These are phyloP conservation scores for Verticillium alfalfae DNA, from an alignment of 2,329 filamentous ascomycete genomes.

Conservation along the genomic window DNA sequence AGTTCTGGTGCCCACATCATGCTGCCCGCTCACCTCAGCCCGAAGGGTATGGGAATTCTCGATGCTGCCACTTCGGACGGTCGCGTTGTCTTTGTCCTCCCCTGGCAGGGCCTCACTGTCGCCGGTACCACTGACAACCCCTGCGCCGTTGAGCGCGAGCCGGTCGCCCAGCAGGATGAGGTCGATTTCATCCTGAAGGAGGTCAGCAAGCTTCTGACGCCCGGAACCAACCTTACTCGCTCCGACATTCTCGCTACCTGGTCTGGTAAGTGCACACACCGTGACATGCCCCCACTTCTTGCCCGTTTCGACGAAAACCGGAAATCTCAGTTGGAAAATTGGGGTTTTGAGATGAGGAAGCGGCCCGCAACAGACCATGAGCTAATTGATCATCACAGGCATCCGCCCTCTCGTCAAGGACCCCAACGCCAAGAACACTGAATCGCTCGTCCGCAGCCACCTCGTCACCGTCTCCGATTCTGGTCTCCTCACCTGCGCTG, in stretches of 20 bases:
- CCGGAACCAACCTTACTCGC: slow-evolving; percentile 68
- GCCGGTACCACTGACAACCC: slow-evolving; percentile 78
- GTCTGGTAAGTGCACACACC: slow-evolving; percentile 54
- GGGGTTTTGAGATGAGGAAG: not conserved
- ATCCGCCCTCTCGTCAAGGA: slow-evolving; percentile 78
- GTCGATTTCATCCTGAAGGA: slow-evolving; percentile 80
- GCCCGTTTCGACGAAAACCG: not conserved
- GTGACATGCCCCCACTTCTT: not conserved
- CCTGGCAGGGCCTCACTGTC: slow-evolving; percentile 83
- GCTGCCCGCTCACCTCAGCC: slow-evolving; percentile 73
- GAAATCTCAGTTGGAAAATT: not conserved
- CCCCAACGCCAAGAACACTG: slow-evolving; percentile 74
- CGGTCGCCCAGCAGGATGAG: slow-evolving; percentile 68
- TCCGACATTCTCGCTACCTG: slow-evolving; percentile 76
- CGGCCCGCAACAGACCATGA: not conserved
- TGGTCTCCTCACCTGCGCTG: slow-evolving; percentile 73
- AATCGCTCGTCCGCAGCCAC: slow-evolving; percentile 79
- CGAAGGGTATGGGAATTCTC: slow-evolving; percentile 75
- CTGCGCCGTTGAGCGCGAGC: slow-evolving; percentile 61
- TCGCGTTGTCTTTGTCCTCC: slow-evolving; percentile 83
- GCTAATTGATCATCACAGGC: slow-evolving; percentile 18
- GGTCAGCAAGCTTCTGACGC: slow-evolving; percentile 69
- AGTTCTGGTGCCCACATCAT: slow-evolving; percentile 80
- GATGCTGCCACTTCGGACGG: slow-evolving; percentile 78
- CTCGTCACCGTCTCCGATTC: slow-evolving; percentile 70